Conservation (phyloP, 2,329 filamentous ascomycete species). For the Fusarium sp. region DNA sequence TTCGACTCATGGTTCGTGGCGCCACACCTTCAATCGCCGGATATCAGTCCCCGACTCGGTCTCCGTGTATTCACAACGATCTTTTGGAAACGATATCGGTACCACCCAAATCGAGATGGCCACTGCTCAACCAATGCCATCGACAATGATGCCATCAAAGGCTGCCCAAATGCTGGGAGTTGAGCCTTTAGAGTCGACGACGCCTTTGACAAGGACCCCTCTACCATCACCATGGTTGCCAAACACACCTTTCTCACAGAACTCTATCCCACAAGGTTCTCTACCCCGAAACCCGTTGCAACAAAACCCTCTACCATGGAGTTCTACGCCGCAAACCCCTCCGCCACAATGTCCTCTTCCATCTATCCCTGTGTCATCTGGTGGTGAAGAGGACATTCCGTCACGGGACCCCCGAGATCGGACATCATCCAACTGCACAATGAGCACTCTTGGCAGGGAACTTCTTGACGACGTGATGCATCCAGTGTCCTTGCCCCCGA, state of each 20-base stretch:
- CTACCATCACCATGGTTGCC: constrained; percentile 4
- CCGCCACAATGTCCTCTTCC: not conserved
- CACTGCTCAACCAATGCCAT: not conserved
- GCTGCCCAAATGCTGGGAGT: constrained; percentile 35
- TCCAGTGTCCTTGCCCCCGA: constrained; percentile 12
- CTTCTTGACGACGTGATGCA: constrained; percentile 43
- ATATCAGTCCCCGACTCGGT: constrained; percentile 20
- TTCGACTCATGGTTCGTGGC: constrained; percentile 10
- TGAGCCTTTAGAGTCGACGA: not conserved
- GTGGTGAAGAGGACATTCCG: no score
- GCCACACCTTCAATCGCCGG: constrained; percentile 30
- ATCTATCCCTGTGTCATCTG: not conserved
- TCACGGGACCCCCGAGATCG: not conserved
- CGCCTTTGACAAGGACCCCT: not conserved
- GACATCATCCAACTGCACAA: constrained; percentile 30
- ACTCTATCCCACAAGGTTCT: constrained; percentile 3
- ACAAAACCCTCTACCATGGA: constrained; percentile 1
- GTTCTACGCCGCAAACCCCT: not conserved
- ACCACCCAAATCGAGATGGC: constrained; percentile 1
- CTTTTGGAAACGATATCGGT: constrained; percentile 29
- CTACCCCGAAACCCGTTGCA: constrained; percentile 6
- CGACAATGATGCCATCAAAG: constrained; percentile 26
- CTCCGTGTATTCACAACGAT: constrained; percentile 33
- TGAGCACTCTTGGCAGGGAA: constrained; percentile 43
- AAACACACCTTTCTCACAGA: constrained; percentile 4